Base-by-base conservation (phyloP, 805 yeast genomes). In the Sungouiella thailandica region DNA sequence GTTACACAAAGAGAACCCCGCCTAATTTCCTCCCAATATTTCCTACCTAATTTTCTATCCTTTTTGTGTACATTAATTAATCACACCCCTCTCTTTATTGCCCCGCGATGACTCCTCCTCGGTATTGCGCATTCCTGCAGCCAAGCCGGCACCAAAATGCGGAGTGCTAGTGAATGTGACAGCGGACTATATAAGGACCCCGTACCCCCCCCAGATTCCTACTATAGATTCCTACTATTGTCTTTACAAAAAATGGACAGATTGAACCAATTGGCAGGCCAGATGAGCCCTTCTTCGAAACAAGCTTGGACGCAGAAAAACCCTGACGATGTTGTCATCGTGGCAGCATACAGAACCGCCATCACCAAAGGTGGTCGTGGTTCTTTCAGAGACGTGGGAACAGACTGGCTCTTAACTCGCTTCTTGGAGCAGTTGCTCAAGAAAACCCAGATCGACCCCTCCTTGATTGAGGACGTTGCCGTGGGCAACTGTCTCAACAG, bases 401-500 rank as follows among this genome's bases (percentile, higher is more conserved):
- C 94, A 5, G 96, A 86, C 52, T 94, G 80, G 60, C 57, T 90
- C 15, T 72, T 90, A 39, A 62, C 73, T 45, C 75, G 74, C 44
- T 75, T 90, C 39, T 64, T 88, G 38, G 60, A 67, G 39, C 83
- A 76, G 25, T 72, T 84, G 43, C 55, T 89, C 38, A 68, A 72
- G 38, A 71, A 70, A 42, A 60, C 76, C 25, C 62, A 67, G 28
- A 62, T 75, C 28, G 78, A 75, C 46, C 58, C 61, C 19, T 43
- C 49, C 37, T 54, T 77, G 45, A 79, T 90, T 41, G 95, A 83
- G 49, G 97, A 90, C 52, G 80, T 90, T 38, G 81, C 81, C 20
- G 80, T 86, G 43, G 97, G 97, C 47, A 90, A 90, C 58, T 97
- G 90, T 17, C 72, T 89, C 54, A 87, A 89, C 65, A 74, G 77